A percentile compares a stretch with the other conserved stretches of the same genome.
These are phyloP conservation scores for Exsudoporus frostii DNA, from an alignment of 768 basidiomycete genomes.

Conservation along the genomic window DNA sequence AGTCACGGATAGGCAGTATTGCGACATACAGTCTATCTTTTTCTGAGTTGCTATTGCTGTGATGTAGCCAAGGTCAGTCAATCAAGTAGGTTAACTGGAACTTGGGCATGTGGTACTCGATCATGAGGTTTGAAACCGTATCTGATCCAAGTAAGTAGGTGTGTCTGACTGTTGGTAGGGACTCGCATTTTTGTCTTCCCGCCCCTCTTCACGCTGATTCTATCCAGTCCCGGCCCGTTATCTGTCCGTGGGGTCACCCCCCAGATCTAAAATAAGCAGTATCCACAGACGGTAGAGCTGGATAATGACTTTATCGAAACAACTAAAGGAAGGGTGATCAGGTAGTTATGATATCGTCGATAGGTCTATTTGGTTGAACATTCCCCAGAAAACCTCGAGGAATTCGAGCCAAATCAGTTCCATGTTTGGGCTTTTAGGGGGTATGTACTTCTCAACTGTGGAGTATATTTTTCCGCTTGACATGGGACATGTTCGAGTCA, in stretches of 20 bases:
- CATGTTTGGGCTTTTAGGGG: neutral
- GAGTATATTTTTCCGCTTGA: neutral
- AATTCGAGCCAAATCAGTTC: too few species aligned
- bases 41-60: neutral
- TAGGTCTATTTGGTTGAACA: neutral
- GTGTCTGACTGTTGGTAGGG: neutral
- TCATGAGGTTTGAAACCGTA: neutral
- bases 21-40: neutral
- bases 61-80: too few species aligned
- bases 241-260: neutral
- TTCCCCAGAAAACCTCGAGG: neutral
- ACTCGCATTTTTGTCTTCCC: neutral
- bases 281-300: neutral
- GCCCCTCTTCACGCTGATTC: too few species aligned
- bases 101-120: neutral
- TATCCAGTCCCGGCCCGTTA: neutral
- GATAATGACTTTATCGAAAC: neutral
- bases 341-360: neutral
- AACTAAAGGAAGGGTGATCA: neutral
- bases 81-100: neutral
- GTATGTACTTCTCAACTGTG: neutral
- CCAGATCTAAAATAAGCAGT: neutral
- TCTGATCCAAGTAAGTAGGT: too few species aligned
- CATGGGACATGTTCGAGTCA: neutral
- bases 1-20: neutral